phyloP scores from a whole-genome alignment of 2,329 filamentous ascomycete species.

The Fusarium albosuccineum region DNA sequence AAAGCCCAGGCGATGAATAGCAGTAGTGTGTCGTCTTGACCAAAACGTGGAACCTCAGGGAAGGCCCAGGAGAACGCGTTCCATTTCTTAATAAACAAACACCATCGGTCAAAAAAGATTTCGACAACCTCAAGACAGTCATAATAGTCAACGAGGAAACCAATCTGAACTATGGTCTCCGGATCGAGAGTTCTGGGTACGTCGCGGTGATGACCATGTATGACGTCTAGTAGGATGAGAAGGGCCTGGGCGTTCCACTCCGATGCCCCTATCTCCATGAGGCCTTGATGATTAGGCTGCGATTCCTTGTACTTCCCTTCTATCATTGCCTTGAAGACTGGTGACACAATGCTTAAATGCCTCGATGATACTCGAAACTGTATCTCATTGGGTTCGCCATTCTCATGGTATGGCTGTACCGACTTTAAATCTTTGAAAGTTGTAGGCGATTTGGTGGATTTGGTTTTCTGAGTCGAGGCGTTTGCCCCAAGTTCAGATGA shows the following conservation, averaged over 20 bases:
- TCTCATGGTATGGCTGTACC: too few species aligned
- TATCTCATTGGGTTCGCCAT: too few species aligned
- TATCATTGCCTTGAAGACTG: slow-evolving; percentile 32
- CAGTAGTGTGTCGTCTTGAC: too few species aligned
- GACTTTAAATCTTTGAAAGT: too few species aligned
- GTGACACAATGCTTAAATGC: slow-evolving; percentile 32
- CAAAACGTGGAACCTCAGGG: too few species aligned
- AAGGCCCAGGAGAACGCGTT: too few species aligned
- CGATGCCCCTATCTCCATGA: slow-evolving; percentile 20
- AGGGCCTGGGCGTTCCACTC: slow-evolving; percentile 48
- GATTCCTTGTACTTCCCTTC: slow-evolving; percentile 25
- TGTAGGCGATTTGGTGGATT: too few species aligned
- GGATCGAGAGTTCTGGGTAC: slow-evolving; percentile 39
- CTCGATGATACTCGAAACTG: slow-evolving; percentile 17
- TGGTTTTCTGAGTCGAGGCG: too few species aligned
- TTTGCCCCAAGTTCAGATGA: too few species aligned
- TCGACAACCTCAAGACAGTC: slow-evolving; percentile 46
- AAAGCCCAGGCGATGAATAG: too few species aligned
- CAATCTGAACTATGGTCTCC: slow-evolving; percentile 45
- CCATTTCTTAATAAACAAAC: too few species aligned
- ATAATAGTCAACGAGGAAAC: slow-evolving; percentile 49
- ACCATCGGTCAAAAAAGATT: slow-evolving; percentile 4
- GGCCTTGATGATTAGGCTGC: slow-evolving; percentile 8
- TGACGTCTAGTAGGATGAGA: slow-evolving; percentile 46
- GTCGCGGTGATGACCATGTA: slow-evolving; percentile 44